These are phyloP conservation scores for Blastomyces percursus DNA, from an alignment of 2,329 filamentous ascomycete species.

Conservation along the genomic window DNA sequence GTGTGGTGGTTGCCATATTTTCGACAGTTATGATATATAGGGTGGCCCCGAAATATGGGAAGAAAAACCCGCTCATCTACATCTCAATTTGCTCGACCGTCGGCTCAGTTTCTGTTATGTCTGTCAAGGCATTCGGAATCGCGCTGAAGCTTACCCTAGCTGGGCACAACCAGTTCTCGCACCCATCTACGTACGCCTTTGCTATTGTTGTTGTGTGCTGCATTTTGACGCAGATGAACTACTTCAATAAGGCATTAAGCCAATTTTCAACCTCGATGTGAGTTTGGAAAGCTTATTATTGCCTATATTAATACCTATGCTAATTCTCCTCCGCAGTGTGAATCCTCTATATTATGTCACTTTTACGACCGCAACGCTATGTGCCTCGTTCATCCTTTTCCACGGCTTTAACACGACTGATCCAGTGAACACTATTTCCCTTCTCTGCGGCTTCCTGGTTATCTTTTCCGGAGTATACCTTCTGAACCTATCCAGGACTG, in stretches of 20 bases:
- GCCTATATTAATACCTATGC: conserved; percentile 3
- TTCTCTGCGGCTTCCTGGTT: conserved; percentile 84
- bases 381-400: conserved; percentile 93
- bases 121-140: conserved; percentile 96
- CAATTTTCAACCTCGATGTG: conserved; percentile 97
- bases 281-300: conserved; percentile 27
- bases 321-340: conserved; percentile 48
- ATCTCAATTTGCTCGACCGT: conserved; percentile 97
- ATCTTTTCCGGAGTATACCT: conserved; percentile 95
- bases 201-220: conserved; percentile 86
- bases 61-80: conserved; percentile 91
- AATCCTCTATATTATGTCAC: conserved; percentile 97
- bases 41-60: conserved; percentile 78
- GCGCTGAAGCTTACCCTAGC: conserved; percentile 88
- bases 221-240: conserved; percentile 99
- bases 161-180: conserved; percentile 89
- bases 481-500: conserved; percentile 84
- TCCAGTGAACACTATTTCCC: conserved; percentile 79
- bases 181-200: conserved; percentile 95
- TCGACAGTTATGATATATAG: conserved; percentile 93
- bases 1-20: conserved; percentile 66
- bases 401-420: conserved; percentile 92
- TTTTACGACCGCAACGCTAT: conserved; percentile 87
- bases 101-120: conserved; percentile 96
- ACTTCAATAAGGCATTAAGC: conserved; percentile 97